Evolutionary conservation across 2,329 filamentous ascomycete genomes (phyloP).

Genomic region (Cercospora janseana): DNA sequence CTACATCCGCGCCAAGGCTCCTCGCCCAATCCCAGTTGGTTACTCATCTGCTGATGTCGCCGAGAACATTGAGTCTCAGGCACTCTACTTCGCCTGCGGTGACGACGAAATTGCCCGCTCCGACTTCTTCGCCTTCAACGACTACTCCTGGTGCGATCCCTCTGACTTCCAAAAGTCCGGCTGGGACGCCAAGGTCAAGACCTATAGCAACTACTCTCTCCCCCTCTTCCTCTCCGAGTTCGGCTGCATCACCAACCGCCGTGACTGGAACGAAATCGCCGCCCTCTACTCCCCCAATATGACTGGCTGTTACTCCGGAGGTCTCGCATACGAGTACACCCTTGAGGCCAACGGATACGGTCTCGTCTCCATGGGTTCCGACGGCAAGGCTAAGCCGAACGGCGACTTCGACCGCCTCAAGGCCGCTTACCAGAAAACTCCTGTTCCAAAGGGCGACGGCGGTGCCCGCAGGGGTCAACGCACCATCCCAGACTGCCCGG

Average conservation of each 20-base stretch:
- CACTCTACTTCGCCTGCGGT: slow-evolving; percentile 90
- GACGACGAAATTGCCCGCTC: slow-evolving; percentile 70
- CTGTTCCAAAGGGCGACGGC: slow-evolving; percentile 56
- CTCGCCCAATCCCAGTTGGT: slow-evolving; percentile 71
- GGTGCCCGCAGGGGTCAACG: slow-evolving; percentile 54
- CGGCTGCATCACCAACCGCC: slow-evolving; percentile 78
- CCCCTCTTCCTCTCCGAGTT: slow-evolving; percentile 94
- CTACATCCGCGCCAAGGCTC: slow-evolving; percentile 69
- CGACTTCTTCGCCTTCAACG: slow-evolving; percentile 87
- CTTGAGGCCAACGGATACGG: slow-evolving; percentile 76
- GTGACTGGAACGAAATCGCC: slow-evolving; percentile 74
- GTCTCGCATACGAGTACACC: slow-evolving; percentile 92
- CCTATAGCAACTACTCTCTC: slow-evolving; percentile 80
- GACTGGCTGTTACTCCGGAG: slow-evolving; percentile 87
- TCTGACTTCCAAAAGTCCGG: slow-evolving; percentile 67
- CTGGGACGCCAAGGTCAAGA: slow-evolving; percentile 84
- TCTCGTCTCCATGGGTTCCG: slow-evolving; percentile 64
- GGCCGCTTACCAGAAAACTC: slow-evolving; percentile 50
- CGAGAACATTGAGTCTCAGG: slow-evolving; percentile 79
- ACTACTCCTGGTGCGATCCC: slow-evolving; percentile 80
- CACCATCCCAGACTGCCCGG: slow-evolving; percentile 55
- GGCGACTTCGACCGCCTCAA: slow-evolving; percentile 62
- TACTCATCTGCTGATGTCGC: slow-evolving; percentile 84
- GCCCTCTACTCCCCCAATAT: slow-evolving; percentile 80
- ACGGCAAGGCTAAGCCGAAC: slow-evolving; percentile 55